A percentile compares a stretch with the other conserved stretches of the same genome.
Conservation (phyloP, 805 yeast species). For the Starmera pachycereana region DNA sequence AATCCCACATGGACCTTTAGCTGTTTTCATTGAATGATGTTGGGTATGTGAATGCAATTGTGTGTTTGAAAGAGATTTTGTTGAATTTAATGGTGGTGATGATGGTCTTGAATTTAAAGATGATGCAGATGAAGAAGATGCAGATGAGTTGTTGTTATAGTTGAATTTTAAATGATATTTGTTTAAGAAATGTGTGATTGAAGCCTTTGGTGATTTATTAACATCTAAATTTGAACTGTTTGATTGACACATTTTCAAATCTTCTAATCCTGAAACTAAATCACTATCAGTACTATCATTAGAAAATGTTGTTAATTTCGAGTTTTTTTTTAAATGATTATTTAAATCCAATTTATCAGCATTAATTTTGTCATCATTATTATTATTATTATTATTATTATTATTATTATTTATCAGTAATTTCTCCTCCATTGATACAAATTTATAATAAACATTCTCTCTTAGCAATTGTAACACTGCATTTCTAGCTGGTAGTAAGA, state of each 20-base stretch:
- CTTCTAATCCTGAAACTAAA: too few species aligned
- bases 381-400: too few species aligned
- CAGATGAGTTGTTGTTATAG: neutral
- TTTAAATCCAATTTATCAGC: neutral
- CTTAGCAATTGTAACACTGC: constrained; percentile 21
- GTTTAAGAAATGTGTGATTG: constrained; percentile 9
- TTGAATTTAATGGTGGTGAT: neutral
- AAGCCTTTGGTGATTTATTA: too few species aligned
- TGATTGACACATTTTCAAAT: too few species aligned
- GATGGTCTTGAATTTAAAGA: neutral
- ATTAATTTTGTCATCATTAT: neutral
- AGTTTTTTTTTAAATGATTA: neutral
- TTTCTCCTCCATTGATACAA: constrained; percentile 14
- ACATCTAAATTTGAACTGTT: too few species aligned
- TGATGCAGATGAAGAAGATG: neutral
- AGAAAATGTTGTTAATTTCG: too few species aligned
- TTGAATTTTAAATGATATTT: constrained; percentile 8
- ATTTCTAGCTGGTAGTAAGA: constrained; percentile 21
- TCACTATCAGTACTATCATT: too few species aligned
- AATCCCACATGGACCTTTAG: constrained; percentile 12
- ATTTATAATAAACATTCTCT: constrained; percentile 23
- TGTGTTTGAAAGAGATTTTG: neutral
- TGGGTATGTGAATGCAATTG: constrained; percentile 1
- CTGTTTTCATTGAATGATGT: neutral
- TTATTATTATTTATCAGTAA: too few species aligned